Percentiles rank a stretch among this genome's conserved stretches.
These are phyloP conservation scores for Cinnamomum chago DNA, from an alignment of 164 flowering plant genomes.

Conservation along the genomic window DNA sequence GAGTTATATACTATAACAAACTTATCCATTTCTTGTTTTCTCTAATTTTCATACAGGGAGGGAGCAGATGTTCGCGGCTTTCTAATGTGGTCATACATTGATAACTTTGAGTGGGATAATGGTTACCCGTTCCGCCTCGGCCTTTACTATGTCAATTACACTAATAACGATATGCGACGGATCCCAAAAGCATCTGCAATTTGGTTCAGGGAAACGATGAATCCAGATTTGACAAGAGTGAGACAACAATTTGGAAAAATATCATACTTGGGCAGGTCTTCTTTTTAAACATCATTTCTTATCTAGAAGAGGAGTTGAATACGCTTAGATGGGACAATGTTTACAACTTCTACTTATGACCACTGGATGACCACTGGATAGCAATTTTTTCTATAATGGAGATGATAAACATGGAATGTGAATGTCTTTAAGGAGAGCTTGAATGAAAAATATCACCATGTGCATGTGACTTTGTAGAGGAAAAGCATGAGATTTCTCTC, in stretches of 20 bases:
- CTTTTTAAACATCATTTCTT: constrained; percentile 3
- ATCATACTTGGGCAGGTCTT: constrained; percentile 6
- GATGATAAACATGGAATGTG: background rate
- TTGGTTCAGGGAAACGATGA: constrained; percentile 31
- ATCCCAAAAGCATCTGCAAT: constrained; percentile 41
- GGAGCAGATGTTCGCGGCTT: constrained; percentile 18
- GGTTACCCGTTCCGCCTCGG: constrained; percentile 33
- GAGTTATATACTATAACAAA: too few species aligned
- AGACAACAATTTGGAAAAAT: constrained; percentile 5
- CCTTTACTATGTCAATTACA: constrained; percentile 34
- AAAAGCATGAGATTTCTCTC: too few species aligned
- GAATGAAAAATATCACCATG: background rate
- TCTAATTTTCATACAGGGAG: constrained; percentile 8
- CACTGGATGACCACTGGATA: too few species aligned
- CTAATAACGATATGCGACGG: constrained; percentile 19
- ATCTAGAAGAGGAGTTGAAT: background rate
- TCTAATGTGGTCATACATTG: constrained; percentile 40
- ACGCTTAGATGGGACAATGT: background rate
- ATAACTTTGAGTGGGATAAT: constrained; percentile 39
- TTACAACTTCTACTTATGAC: too few species aligned
- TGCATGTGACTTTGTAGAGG: too few species aligned
- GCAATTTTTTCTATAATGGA: background rate
- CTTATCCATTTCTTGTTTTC: background rate
- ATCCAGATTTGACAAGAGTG: background rate
- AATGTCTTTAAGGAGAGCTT: background rate